Base-by-base conservation (phyloP, 2,329 filamentous ascomycete species). In the Ophiostoma triangulosporum region DNA sequence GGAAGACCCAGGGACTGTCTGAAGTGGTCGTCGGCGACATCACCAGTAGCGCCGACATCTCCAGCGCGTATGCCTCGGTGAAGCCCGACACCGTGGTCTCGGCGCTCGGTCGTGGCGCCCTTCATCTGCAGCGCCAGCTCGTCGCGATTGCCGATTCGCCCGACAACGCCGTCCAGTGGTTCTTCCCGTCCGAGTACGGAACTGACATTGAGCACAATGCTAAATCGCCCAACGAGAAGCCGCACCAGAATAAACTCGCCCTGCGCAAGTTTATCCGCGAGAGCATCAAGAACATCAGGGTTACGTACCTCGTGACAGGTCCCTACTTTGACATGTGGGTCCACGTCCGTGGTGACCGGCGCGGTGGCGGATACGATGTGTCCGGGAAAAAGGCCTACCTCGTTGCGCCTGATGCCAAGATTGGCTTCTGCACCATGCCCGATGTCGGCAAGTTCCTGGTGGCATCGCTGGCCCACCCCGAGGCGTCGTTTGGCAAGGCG, bases 391-490 rank as follows among this genome's bases (percentile, higher is more conserved):
- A 70, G 54, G 84, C 84, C 0, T 69, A 77, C 3, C 62, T 89
- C 14, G 62, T 87, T 20, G 83, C 76, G 2, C 76, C 77, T 57
- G 83, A 82, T 0, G 68, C 74, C 20, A 73, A 69, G 56, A 72
- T 88, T 56, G 81, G 80, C 33, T 77, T 89, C 60, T 87, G 81
- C 3, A 84, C 80, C 2, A 86, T 86, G 78, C 69, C 71, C 22
- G 86, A 89, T 60, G 83, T 87, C 9, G 84, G 84, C 4, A 80
- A 77, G 53, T 73, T 84, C 24, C 73, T 87, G 1, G 77, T 80
- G 1, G 78, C 78, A 0, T 75, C 81, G 0, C 70, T 88, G 14
- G 71, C 70, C 15, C 76, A 81, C 55, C 77, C 79, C 3, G 65
- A 73, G 9, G 69, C 65, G 6, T 71, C 77, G 0, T 70, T 70